phyloP scores from a whole-genome alignment of 441 rosid genomes.

The Brassica balearica region DNA sequence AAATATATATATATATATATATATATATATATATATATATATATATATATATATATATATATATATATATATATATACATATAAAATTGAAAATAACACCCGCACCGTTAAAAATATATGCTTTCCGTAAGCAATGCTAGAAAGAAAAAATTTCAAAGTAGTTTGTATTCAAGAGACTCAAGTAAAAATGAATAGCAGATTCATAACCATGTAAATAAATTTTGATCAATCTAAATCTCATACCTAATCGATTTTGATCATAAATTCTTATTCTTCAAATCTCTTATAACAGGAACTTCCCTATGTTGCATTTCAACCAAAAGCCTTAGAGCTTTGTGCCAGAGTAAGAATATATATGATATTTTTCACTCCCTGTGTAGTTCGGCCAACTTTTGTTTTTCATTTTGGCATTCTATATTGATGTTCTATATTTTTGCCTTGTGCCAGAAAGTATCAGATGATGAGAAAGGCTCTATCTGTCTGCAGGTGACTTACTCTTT shows the following conservation, averaged over 20 bases:
- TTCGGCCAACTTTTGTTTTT: conserved; percentile 6
- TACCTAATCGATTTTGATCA: background rate
- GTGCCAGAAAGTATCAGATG: conserved; percentile 88
- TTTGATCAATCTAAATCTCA: background rate
- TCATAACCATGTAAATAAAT: background rate
- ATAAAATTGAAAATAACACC: too few relatives aligned
- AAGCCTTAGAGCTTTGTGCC: conserved; percentile 93
- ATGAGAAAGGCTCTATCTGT: conserved; percentile 91
- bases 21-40: too few relatives aligned
- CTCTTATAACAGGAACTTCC: conserved; percentile 56
- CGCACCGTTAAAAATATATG: too few relatives aligned
- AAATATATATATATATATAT: too few relatives aligned
- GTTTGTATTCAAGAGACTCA: background rate
- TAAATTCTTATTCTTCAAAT: conserved; percentile 29
- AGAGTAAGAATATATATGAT: conserved; percentile 62
- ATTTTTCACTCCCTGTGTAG: background rate
- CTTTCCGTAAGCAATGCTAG: too few relatives aligned
- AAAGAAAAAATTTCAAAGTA: background rate
- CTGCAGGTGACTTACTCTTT: conserved; percentile 66
- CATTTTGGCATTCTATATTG: conserved; percentile 12
- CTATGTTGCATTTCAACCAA: conserved; percentile 65
- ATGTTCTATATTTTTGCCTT: conserved; percentile 26
- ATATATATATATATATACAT: too few relatives aligned
- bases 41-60: too few relatives aligned
- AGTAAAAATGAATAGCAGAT: background rate